Evolutionary conservation across 2,329 filamentous ascomycete species (phyloP).

Genomic region (Colletotrichum limetticola): DNA sequence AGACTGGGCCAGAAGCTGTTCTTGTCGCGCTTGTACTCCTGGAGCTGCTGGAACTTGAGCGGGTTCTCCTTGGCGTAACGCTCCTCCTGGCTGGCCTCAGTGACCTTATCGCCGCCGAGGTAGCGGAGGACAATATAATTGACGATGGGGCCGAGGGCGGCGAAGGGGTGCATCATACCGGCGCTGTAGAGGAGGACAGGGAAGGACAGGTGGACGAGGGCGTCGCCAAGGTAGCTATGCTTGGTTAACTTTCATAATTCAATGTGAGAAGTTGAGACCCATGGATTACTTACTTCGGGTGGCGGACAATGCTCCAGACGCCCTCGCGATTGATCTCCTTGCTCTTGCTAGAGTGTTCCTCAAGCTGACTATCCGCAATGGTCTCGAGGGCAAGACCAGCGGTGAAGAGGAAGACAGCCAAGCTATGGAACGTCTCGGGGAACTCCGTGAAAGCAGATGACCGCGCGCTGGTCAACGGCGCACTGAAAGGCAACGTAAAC

Average conservation of each 20-base stretch:
- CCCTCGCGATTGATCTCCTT: slow-evolving; percentile 60
- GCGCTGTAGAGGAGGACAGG: slow-evolving; percentile 65
- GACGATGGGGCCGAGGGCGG: slow-evolving; percentile 64
- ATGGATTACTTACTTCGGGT: slow-evolving; percentile 65
- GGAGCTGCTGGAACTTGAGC: slow-evolving; percentile 63
- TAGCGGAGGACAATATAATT: slow-evolving; percentile 70
- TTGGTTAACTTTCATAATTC: background rate
- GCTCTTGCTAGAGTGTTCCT: slow-evolving; percentile 49
- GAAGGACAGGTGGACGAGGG: slow-evolving; percentile 68
- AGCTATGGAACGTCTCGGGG: slow-evolving; percentile 44
- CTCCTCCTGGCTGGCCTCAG: slow-evolving; percentile 61
- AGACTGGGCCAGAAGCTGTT: slow-evolving; percentile 69
- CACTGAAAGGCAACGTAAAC: slow-evolving; percentile 66
- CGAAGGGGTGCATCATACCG: slow-evolving; percentile 64
- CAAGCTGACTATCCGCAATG: slow-evolving; percentile 66
- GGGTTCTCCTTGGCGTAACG: slow-evolving; percentile 62
- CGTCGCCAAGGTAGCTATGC: slow-evolving; percentile 66
- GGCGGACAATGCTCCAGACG: slow-evolving; percentile 70
- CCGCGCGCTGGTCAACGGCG: slow-evolving; percentile 39
- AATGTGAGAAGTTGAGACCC: background rate
- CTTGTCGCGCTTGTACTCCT: slow-evolving; percentile 62
- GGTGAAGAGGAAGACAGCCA: slow-evolving; percentile 65
- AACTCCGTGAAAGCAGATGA: slow-evolving; percentile 27
- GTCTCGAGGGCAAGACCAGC: slow-evolving; percentile 66
- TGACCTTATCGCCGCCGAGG: slow-evolving; percentile 66